Base-by-base conservation (phyloP, 176 grass and related monocot species). In the Oryza meridionalis region DNA sequence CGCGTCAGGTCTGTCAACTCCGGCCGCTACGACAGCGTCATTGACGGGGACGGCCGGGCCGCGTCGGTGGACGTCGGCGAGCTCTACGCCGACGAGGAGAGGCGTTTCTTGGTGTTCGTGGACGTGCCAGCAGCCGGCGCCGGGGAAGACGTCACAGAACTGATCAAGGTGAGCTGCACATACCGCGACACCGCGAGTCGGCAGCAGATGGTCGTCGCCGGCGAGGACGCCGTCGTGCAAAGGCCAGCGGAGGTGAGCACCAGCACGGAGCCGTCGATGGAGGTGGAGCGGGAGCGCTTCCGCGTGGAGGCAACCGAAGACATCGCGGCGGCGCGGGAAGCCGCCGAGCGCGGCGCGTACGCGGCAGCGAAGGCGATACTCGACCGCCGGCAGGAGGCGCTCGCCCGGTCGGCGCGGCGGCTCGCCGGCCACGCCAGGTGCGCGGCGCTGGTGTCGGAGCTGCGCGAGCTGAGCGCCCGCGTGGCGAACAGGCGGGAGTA, bases 1-100 rank as follows among this genome's bases (percentile, higher is more conserved):
- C 33, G 33, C 33, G 4, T 35, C 33, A 35, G 33, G 33, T 35
- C 33, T 0, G 33, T 35, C 33, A 35, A 35, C 0, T 35, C 5
- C 33, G 5, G 91, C 0, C 69, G 87, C 77, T 92, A 89, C 27
- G 51, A 50, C 37, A 92, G 84, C 21, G 1, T 19, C n/a, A 17
- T 92, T 12, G 11, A 65, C 19, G 78, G 16, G 15, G 51, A 58
- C 22, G 80, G 73, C 71, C 72, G 67, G 31, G 82, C 67, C 9
- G 87, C 86, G 59, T 81, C 43, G 6, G 80, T 89, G 22, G 40
- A 87, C 38, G 84, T 89, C 5, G 84, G 87, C 40, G 84, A 89
- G 47, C 80, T 89, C 37, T 89, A 87, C 86, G 91, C 84, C 21
- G 84, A 86, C 55, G 91, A 92, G 70, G 83, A 92, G 62, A 86